phyloP scores from a whole-genome alignment of 306 rosid species.

The Bauhinia variegata region DNA sequence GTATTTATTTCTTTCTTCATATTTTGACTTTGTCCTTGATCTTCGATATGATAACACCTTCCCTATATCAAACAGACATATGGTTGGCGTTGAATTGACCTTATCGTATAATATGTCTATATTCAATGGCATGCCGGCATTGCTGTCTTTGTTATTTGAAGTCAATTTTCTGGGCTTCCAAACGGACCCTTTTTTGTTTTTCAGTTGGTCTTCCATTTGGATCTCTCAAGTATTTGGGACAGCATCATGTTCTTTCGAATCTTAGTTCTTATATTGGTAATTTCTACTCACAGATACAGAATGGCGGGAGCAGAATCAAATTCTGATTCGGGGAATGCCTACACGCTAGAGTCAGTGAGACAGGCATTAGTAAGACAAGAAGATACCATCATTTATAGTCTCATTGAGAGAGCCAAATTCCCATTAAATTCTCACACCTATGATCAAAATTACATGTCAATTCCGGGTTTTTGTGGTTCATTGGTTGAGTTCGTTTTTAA shows the following conservation, averaged over 20 bases:
- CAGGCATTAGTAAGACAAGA: slow-evolving; percentile 72
- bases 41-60: neutral
- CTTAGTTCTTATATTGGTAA: slow-evolving; percentile 41
- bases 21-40: neutral
- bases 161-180: neutral
- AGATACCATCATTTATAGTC: slow-evolving; percentile 69
- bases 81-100: slow-evolving; percentile 5
- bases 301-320: slow-evolving; percentile 41
- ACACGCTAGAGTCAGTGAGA: slow-evolving; percentile 67
- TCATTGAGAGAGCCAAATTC: slow-evolving; percentile 76
- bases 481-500: slow-evolving; percentile 55
- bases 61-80: neutral
- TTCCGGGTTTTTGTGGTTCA: slow-evolving; percentile 49
- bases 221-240: neutral
- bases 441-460: slow-evolving; percentile 25
- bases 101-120: neutral
- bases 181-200: neutral
- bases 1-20: neutral
- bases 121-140: neutral
- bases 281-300: slow-evolving; percentile 19
- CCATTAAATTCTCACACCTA: slow-evolving; percentile 64
- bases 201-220: neutral
- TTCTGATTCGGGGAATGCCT: slow-evolving; percentile 31
- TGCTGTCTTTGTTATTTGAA: slow-evolving; percentile 1
- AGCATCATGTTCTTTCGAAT: slow-evolving; percentile 26